Conservation (phyloP, 768 basidiomycete species). For the Sarcodon aspratus region DNA sequence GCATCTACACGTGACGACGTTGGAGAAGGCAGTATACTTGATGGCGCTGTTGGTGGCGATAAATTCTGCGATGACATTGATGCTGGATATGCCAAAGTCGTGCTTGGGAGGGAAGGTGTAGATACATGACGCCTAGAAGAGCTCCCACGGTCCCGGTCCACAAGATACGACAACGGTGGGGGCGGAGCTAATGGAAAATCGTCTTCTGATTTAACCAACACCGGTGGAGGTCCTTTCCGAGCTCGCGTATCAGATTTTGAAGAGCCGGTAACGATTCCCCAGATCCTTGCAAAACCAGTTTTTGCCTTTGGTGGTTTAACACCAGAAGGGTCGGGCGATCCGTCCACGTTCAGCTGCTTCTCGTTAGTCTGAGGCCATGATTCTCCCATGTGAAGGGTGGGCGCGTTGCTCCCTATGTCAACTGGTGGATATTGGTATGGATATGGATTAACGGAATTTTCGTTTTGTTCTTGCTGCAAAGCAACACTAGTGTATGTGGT, state of each 20-base stretch:
- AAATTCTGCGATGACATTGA: conserved; percentile 42
- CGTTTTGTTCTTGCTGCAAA: conserved; percentile 50
- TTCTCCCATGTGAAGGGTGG: conserved; percentile 14
- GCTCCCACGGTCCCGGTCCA: conserved; percentile 37
- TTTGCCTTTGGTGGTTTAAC: conserved; percentile 43
- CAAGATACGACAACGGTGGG: conserved; percentile 84
- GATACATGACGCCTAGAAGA: conserved; percentile 48
- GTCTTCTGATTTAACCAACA: conserved; percentile 32
- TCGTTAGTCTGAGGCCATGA: conserved; percentile 10
- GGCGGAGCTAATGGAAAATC: conserved; percentile 79
- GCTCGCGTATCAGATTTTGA: conserved; percentile 21
- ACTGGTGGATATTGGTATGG: conserved; percentile 5
- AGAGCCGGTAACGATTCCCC: conserved; percentile 60
- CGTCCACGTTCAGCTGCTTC: conserved; percentile 4
- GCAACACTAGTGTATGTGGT: conserved; percentile 42
- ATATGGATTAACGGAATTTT: conserved; percentile 8
- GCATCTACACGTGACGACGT: conserved; percentile 56
- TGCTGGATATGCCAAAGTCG: conserved; percentile 38
- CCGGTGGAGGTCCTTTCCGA: neutral
- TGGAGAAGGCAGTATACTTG: conserved; percentile 66
- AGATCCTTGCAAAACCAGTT: conserved; percentile 69
- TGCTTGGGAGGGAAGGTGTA: conserved; percentile 56
- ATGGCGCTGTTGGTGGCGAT: conserved; percentile 67
- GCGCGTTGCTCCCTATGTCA: conserved; percentile 16
- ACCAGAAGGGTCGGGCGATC: conserved; percentile 1